Evolutionary conservation across 2,329 filamentous ascomycete species (phyloP).

Genomic region (Alternaria tenuissima): DNA sequence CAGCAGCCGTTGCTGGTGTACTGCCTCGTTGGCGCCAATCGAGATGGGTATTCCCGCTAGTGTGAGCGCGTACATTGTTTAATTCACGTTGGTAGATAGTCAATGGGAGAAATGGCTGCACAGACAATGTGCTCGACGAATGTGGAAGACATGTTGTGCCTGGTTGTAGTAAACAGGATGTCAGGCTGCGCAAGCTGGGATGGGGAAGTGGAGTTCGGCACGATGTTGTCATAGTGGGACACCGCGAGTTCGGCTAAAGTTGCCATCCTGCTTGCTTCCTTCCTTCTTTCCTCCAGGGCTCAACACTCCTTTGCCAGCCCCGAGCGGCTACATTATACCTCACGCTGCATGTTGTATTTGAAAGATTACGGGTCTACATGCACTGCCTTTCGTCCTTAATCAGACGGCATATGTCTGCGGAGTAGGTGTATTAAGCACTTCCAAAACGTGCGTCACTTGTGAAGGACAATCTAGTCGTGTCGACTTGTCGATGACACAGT

Average conservation of each 20-base stretch:
- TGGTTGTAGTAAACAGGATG: conserved; percentile 19
- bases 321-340: not conserved
- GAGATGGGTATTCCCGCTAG: conserved; percentile 57
- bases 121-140: not conserved
- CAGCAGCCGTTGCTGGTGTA: conserved; percentile 57
- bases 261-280: not conserved
- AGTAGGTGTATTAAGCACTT: not conserved
- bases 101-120: not conserved
- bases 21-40: conserved; percentile 60
- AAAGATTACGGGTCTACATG: not conserved
- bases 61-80: conserved; percentile 41
- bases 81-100: not conserved
- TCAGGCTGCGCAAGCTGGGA: conserved; percentile 13
- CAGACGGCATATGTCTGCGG: not conserved
- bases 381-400: not conserved
- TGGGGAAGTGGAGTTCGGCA: conserved; percentile 23
- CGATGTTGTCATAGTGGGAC: conserved; percentile 38
- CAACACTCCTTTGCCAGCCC: not conserved
- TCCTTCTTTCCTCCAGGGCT: not conserved
- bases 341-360: not conserved
- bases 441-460: not conserved
- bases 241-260: conserved; percentile 16
- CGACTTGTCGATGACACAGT: not conserved
- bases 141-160: conserved; percentile 12
- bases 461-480: not conserved